Conservation (phyloP, 768 basidiomycete species). For the Termitomyces sp. region DNA sequence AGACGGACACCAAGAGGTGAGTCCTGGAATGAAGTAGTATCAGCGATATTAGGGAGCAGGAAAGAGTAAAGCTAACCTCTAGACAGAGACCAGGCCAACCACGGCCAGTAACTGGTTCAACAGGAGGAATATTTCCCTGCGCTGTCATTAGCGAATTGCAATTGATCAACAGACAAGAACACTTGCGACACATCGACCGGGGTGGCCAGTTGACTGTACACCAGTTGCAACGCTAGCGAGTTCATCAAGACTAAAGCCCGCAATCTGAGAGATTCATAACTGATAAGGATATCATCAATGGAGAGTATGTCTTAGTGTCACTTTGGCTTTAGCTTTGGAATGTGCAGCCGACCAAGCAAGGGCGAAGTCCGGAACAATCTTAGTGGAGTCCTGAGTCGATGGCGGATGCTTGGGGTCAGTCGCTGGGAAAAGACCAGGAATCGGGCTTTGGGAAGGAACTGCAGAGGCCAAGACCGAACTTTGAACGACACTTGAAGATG, state of each 20-base stretch:
- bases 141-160: background rate
- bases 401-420: slow-evolving; percentile 45
- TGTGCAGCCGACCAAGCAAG: slow-evolving; percentile 42
- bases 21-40: slow-evolving; percentile 6
- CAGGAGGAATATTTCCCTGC: slow-evolving; percentile 40
- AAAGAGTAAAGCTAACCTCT: slow-evolving; percentile 26
- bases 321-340: slow-evolving; percentile 37
- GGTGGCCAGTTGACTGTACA: slow-evolving; percentile 31
- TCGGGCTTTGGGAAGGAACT: slow-evolving; percentile 38
- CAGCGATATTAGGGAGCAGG: background rate
- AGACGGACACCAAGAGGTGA: slow-evolving; percentile 63
- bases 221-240: slow-evolving; percentile 49
- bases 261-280: slow-evolving; percentile 20
- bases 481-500: background rate
- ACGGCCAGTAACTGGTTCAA: slow-evolving; percentile 19
- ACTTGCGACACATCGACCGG: slow-evolving; percentile 44
- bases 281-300: background rate
- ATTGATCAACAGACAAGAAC: too few relatives aligned
- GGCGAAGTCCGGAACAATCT: slow-evolving; percentile 15
- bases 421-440: slow-evolving; percentile 41
- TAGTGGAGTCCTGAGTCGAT: slow-evolving; percentile 22
- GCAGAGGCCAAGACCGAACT: slow-evolving; percentile 33
- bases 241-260: slow-evolving; percentile 38
- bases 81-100: slow-evolving; percentile 52
- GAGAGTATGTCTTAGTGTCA: slow-evolving; percentile 10